These are phyloP conservation scores for Yamadazyma paraphyllophila DNA, from an alignment of 805 yeast species.

Conservation along the genomic window DNA sequence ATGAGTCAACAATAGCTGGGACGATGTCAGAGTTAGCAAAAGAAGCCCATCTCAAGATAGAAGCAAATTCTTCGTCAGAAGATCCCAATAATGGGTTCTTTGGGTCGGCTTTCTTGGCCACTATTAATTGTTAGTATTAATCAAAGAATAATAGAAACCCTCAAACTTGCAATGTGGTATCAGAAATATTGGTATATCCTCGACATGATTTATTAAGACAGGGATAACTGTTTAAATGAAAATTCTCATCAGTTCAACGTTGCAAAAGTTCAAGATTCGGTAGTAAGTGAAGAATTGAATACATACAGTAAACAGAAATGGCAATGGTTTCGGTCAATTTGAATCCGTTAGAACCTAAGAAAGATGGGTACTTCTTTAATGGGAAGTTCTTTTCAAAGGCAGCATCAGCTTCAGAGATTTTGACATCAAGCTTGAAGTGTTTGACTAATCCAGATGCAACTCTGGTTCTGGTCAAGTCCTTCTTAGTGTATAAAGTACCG, in stretches of 20 bases:
- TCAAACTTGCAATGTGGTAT: slow-evolving; percentile 19
- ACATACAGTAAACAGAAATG: slow-evolving; percentile 57
- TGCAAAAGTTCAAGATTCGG: slow-evolving; percentile 3
- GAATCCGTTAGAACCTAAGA: slow-evolving; percentile 68
- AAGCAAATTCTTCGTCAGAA: slow-evolving; percentile 59
- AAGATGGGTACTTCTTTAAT: slow-evolving; percentile 63
- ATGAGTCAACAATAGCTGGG: slow-evolving; percentile 44
- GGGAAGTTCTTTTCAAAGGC: slow-evolving; percentile 55
- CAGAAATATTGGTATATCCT: slow-evolving; percentile 51
- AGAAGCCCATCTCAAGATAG: slow-evolving; percentile 75
- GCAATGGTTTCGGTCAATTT: slow-evolving; percentile 72
- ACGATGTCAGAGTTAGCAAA: slow-evolving; percentile 69
- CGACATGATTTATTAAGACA: slow-evolving; percentile 80
- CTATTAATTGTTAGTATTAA: slow-evolving; percentile 30
- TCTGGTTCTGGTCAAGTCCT: slow-evolving; percentile 27
- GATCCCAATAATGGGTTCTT: slow-evolving; percentile 57
- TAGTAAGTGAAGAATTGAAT: slow-evolving; percentile 5
- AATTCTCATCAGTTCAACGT: slow-evolving; percentile 52
- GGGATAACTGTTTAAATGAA: slow-evolving; percentile 71
- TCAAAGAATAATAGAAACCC: background rate
- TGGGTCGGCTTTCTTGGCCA: slow-evolving; percentile 45
- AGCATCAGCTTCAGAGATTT: slow-evolving; percentile 43
- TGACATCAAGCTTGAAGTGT: slow-evolving; percentile 58
- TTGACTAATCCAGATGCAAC: slow-evolving; percentile 52
- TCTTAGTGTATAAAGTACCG: slow-evolving; percentile 58